Evolutionary conservation across 331 rosid genomes (phyloP).

Genomic region (Stylosanthes scabra): DNA sequence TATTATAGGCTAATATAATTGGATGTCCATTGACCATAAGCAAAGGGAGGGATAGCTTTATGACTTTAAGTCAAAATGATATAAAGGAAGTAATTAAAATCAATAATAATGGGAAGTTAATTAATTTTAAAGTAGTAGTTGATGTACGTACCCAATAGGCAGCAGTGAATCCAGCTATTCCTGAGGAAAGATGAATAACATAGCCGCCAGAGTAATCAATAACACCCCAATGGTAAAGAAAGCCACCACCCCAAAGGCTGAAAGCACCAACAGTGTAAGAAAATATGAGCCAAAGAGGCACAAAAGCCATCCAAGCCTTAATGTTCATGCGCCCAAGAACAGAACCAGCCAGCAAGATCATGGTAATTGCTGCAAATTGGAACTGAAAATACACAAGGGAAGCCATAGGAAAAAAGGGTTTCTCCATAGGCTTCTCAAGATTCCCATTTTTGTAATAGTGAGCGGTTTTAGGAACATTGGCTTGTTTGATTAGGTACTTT

Average conservation of each 20-base stretch:
- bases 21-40: neutral
- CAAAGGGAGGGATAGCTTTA: neutral
- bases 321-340: constrained; percentile 91
- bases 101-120: neutral
- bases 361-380: constrained; percentile 82
- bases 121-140: neutral
- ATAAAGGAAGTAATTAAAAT: neutral
- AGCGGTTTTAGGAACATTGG: constrained; percentile 55
- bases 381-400: constrained; percentile 85
- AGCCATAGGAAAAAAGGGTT: constrained; percentile 77
- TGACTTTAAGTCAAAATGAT: neutral
- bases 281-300: constrained; percentile 86
- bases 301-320: constrained; percentile 96
- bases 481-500: constrained; percentile 50
- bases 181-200: constrained; percentile 89
- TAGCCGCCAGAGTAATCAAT: constrained; percentile 92
- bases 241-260: constrained; percentile 92
- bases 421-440: neutral
- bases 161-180: constrained; percentile 84
- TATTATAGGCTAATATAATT: no score
- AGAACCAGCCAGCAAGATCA: constrained; percentile 78
- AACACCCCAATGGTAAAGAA: constrained; percentile 88
- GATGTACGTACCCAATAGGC: constrained; percentile 78
- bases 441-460: constrained; percentile 23
- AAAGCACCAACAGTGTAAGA: constrained; percentile 91